A percentile compares a stretch with the other conserved stretches of the same genome.
phyloP scores from a whole-genome alignment of 495 filamentous ascomycete species.

The Parachaetomium inaequale region DNA sequence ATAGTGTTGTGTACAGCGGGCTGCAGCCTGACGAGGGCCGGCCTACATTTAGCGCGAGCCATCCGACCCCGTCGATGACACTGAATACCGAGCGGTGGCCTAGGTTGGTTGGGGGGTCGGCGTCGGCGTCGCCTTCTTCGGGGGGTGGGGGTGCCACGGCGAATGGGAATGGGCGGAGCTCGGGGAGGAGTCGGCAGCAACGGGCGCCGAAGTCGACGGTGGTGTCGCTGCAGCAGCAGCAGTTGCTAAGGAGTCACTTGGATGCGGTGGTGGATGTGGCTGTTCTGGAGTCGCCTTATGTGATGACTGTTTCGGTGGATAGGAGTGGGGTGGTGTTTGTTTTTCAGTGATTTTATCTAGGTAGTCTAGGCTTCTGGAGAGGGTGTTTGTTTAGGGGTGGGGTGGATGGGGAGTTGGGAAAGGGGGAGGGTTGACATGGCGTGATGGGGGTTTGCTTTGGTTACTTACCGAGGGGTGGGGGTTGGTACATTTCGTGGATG shows the following conservation, averaged over 20 bases:
- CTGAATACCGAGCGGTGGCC: slow-evolving; percentile 69
- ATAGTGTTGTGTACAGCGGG: slow-evolving; percentile 75
- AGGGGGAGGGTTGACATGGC: not conserved
- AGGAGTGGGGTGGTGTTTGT: slow-evolving; percentile 89
- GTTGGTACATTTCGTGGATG: not conserved
- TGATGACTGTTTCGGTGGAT: slow-evolving; percentile 89
- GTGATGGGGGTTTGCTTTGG: not conserved
- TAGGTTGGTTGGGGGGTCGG: slow-evolving; percentile 26
- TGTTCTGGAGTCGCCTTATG: slow-evolving; percentile 81
- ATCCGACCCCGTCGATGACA: slow-evolving; percentile 63
- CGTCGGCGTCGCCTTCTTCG: slow-evolving; percentile 16
- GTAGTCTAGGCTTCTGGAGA: not conserved
- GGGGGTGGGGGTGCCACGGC: slow-evolving; percentile 31
- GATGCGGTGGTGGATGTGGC: slow-evolving; percentile 87
- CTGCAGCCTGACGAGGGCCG: slow-evolving; percentile 64
- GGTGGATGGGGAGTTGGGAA: not conserved
- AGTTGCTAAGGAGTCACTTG: slow-evolving; percentile 78
- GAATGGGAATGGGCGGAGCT: slow-evolving; percentile 35
- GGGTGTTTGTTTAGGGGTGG: too few relatives aligned
- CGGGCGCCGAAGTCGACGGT: slow-evolving; percentile 74
- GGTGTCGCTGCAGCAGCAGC: slow-evolving; percentile 82
- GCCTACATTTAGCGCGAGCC: slow-evolving; percentile 67
- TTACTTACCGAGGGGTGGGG: not conserved
- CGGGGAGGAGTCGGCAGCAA: slow-evolving; percentile 40
- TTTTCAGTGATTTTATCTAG: slow-evolving; percentile 47